Conservation (phyloP, 306 rosid species). For the Abrus pulchellus region DNA sequence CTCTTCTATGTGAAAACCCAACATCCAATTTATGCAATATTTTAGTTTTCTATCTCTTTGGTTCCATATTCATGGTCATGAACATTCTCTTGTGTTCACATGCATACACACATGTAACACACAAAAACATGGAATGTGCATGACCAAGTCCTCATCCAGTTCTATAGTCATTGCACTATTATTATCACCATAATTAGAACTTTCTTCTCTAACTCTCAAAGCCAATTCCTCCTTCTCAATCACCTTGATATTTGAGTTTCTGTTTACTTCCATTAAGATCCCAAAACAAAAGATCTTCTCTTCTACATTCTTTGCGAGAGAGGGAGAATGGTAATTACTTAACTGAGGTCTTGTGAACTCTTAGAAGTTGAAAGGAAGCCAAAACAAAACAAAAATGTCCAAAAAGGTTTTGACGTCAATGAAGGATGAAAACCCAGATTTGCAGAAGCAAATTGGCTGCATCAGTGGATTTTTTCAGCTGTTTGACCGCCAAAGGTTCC, state of each 20-base stretch:
- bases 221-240: constrained; percentile 23
- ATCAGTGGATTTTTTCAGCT: constrained; percentile 85
- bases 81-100: constrained; percentile 54
- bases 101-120: constrained; percentile 37
- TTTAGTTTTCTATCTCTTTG: constrained; percentile 39
- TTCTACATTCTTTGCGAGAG: constrained; percentile 30
- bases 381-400: constrained; percentile 61
- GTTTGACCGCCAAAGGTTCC: constrained; percentile 79
- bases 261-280: not conserved
- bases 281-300: constrained; percentile 2
- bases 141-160: constrained; percentile 27
- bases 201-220: constrained; percentile 10
- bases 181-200: not conserved
- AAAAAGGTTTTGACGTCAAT: constrained; percentile 58
- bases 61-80: constrained; percentile 41
- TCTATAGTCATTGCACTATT: constrained; percentile 17
- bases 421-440: constrained; percentile 73
- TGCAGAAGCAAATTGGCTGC: constrained; percentile 91
- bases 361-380: constrained; percentile 26
- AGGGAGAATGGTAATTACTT: constrained; percentile 30
- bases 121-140: constrained; percentile 9
- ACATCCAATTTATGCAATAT: constrained; percentile 47
- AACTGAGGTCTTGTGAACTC: constrained; percentile 8
- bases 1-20: constrained; percentile 50
- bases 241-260: constrained; percentile 7